Evolutionary conservation across 2,329 filamentous ascomycete species (phyloP).

Genomic region (Fusarium udum): DNA sequence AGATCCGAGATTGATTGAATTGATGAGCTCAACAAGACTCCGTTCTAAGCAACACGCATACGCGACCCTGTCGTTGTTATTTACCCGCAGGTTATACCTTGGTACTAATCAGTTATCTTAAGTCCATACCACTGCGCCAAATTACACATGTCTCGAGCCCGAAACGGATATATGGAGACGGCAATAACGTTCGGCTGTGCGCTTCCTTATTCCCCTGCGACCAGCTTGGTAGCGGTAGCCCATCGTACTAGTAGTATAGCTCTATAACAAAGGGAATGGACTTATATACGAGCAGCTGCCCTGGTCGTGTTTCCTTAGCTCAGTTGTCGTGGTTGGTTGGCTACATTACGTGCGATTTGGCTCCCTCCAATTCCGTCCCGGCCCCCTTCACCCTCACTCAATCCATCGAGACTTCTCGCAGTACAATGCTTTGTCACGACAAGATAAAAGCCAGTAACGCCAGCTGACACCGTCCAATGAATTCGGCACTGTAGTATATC

Average conservation of each 20-base stretch:
- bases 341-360: not conserved
- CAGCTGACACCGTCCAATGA: not conserved
- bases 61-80: constrained; percentile 23
- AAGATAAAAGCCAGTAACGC: constrained; percentile 5
- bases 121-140: constrained; percentile 10
- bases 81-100: constrained; percentile 14
- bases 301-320: not conserved
- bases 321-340: constrained; percentile 4
- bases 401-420: not conserved
- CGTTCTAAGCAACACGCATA: constrained; percentile 22
- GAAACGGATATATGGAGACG: constrained; percentile 29
- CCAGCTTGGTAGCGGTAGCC: not conserved
- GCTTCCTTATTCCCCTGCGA: constrained; percentile 7
- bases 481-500: not conserved
- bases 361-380: not conserved
- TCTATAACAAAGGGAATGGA: constrained; percentile 2
- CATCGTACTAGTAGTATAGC: not conserved
- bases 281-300: constrained; percentile 8
- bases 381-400: not conserved
- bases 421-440: not conserved
- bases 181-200: constrained; percentile 12
- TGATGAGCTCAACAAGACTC: constrained; percentile 6
- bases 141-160: constrained; percentile 22
- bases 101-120: constrained; percentile 26
- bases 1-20: constrained; percentile 32